phyloP scores from a whole-genome alignment of 257 asterid genomes.

The Lycium barbarum region DNA sequence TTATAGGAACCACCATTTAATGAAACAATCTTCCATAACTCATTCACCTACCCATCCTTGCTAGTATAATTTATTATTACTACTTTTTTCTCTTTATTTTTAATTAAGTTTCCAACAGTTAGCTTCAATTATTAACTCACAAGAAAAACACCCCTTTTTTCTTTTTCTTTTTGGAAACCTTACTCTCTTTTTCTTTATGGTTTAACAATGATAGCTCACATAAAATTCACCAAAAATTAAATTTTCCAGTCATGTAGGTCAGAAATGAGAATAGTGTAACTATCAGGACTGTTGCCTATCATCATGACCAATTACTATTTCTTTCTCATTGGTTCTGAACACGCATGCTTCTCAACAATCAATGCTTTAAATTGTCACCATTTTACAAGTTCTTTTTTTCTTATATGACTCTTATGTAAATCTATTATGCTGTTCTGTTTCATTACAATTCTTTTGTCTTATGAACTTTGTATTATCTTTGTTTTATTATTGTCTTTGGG shows the following conservation, averaged over 20 bases:
- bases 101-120: slow-evolving; percentile 35
- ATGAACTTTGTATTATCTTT: no score
- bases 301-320: slow-evolving; percentile 30
- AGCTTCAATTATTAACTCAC: slow-evolving; percentile 47
- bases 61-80: slow-evolving; percentile 29
- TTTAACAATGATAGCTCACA: slow-evolving; percentile 23
- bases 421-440: no score
- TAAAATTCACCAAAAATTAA: slow-evolving; percentile 21
- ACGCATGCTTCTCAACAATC: slow-evolving; percentile 44
- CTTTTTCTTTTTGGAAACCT: neutral
- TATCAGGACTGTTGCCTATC: slow-evolving; percentile 11
- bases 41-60: slow-evolving; percentile 41
- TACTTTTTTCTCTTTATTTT: neutral
- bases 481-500: no score
- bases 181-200: neutral
- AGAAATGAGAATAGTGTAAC: slow-evolving; percentile 21
- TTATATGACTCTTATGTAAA: no score
- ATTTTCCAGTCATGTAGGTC: neutral
- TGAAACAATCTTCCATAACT: neutral
- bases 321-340: slow-evolving; percentile 38
- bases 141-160: slow-evolving; percentile 23
- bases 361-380: neutral
- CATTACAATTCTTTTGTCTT: no score
- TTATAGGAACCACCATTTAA: slow-evolving; percentile 35
- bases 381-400: neutral